These are phyloP conservation scores for Glycine tomentella DNA, from an alignment of 306 rosid species.

Conservation along the genomic window DNA sequence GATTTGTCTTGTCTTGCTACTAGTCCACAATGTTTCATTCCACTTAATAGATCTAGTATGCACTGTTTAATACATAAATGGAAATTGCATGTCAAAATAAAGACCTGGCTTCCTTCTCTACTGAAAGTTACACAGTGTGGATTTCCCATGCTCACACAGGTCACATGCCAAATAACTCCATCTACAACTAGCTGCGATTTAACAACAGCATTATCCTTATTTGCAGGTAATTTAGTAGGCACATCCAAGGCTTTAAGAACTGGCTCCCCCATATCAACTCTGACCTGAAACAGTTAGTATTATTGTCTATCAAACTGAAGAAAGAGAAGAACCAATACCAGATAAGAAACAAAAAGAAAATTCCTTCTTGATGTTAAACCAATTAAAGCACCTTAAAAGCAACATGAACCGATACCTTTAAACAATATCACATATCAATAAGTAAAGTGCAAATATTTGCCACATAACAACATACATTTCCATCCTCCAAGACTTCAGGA, in stretches of 20 bases:
- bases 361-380: neutral
- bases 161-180: conserved; percentile 86
- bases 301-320: conserved; percentile 35
- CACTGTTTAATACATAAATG: neutral
- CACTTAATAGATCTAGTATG: conserved; percentile 37
- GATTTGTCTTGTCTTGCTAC: conserved; percentile 12
- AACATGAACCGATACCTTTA: conserved; percentile 10
- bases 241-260: conserved; percentile 82
- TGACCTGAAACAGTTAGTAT: conserved; percentile 65
- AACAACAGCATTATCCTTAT: conserved; percentile 67
- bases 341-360: conserved; percentile 8
- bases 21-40: conserved; percentile 22
- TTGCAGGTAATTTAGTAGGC: conserved; percentile 75
- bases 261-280: conserved; percentile 98
- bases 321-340: conserved; percentile 3
- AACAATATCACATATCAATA: conserved; percentile 28
- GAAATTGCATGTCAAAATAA: conserved; percentile 13
- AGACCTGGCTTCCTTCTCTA: conserved; percentile 68
- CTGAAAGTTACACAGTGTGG: conserved; percentile 90
- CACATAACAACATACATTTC: conserved; percentile 54
- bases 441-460: conserved; percentile 36
- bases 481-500: conserved; percentile 86
- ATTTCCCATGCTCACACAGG: conserved; percentile 99
- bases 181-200: conserved; percentile 73
- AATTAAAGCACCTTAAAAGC: conserved; percentile 35